Base-by-base conservation (phyloP, 2,329 filamentous ascomycete genomes). In the Beauveria rudraprayagi region DNA sequence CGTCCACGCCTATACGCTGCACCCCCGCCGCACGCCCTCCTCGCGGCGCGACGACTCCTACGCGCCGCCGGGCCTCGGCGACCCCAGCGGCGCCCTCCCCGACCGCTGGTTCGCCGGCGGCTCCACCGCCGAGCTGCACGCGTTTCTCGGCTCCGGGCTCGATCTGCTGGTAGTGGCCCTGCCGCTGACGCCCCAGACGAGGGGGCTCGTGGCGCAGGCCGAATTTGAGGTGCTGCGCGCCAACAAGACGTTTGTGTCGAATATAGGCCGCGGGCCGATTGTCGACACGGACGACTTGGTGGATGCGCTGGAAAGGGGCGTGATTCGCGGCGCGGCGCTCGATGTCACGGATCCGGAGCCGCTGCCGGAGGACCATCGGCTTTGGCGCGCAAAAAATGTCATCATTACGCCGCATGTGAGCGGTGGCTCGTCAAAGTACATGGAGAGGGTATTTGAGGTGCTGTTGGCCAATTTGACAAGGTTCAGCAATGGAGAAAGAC, bases 341-440 rank as follows among this genome's bases (percentile, higher is more conserved):
- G 90, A 92, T 69, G 90, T 93, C 1, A 89, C 89, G 1, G 89
- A 92, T 63, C 90, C 90, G 0, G 90, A 93, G 71, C 90, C 90
- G 0, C 70, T 93, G 64, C 88, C 89, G 0, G 73, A 78, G 2
- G 83, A 87, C 5, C 84, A 89, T 68, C 80, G 83, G 64, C 73
- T 93, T 56, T 93, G 89, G 89, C 80, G 77, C 28, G 77, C 86
- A 16, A 82, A 83, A 63, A 91, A 92, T 70, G 77, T 88, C 17
- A 81, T 88, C 56, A 81, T 93, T 51, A 80, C 79, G 24, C 80
- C 80, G 17, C 80, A 82, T 63, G 70, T 81, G 11, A 80, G 78
- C 55, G 77, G 76, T 0, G 65, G 63, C 6, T 78, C 77, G 8
- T 72, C 69, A 1, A 68, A 69, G 9, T 80, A 80, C 55, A 69